Evolutionary conservation across 306 rosid genomes (phyloP).

Genomic region (Casuarina cunninghamiana): DNA sequence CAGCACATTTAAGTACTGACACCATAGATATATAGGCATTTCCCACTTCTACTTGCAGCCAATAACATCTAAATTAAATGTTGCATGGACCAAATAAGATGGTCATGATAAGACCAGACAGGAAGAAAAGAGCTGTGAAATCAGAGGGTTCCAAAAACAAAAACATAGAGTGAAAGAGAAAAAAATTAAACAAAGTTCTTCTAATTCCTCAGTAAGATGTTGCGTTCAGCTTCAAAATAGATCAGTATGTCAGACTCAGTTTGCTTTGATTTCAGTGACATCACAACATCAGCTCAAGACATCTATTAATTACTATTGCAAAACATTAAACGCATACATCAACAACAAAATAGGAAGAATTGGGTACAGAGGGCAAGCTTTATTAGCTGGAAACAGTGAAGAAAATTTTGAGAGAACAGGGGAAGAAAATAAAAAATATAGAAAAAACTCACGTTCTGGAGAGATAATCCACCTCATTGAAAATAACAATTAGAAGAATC

Average conservation of each 20-base stretch:
- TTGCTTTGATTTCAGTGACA: background rate
- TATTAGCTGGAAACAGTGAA: background rate
- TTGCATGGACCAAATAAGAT: background rate
- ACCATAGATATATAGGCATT: background rate
- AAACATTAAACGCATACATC: background rate
- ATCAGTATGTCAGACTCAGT: background rate
- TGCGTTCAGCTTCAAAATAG: background rate
- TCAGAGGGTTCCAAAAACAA: background rate
- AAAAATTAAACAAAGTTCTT: background rate
- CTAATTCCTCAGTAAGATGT: background rate
- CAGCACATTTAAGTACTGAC: background rate
- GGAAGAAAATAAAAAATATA: background rate
- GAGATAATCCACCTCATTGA: slow-evolving; percentile 93
- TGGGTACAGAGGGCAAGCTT: background rate
- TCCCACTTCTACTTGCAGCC: background rate
- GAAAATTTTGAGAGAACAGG: background rate
- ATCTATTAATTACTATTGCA: background rate
- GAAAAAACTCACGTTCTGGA: slow-evolving; percentile 66
- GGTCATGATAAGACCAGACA: background rate
- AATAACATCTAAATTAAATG: background rate
- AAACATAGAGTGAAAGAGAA: background rate
- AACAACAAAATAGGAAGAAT: background rate
- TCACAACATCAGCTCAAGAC: background rate
- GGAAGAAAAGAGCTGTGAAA: too few species aligned
- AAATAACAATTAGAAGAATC: slow-evolving; percentile 63